These are phyloP conservation scores for Phytophthora tubulina DNA, from an alignment of 352 stramenopile species.

Conservation along the genomic window DNA sequence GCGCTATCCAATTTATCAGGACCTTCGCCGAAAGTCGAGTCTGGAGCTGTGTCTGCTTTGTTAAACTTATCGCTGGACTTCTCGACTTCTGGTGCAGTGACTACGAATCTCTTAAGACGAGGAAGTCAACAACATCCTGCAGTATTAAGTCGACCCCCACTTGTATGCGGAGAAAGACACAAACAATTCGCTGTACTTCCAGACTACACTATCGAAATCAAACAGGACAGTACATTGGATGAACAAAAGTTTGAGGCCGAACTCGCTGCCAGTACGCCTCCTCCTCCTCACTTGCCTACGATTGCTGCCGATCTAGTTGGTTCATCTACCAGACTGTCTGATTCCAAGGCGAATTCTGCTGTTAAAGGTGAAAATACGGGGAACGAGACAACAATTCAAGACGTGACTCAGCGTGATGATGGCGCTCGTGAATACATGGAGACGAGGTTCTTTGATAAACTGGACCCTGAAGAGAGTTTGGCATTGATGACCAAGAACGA, in stretches of 20 bases:
- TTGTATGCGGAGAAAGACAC: constrained; percentile 55
- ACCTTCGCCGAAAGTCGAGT: constrained; percentile 76
- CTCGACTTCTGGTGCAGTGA: background rate
- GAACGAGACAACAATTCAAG: background rate
- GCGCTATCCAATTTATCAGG: constrained; percentile 78
- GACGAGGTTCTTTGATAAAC: constrained; percentile 35
- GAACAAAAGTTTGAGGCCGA: constrained; percentile 66
- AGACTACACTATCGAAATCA: constrained; percentile 37
- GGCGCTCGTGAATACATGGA: constrained; percentile 19
- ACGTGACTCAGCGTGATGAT: constrained; percentile 13
- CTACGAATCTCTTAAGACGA: constrained; percentile 6
- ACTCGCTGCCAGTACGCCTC: constrained; percentile 58
- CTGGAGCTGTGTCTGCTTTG: constrained; percentile 67
- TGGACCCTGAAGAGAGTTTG: constrained; percentile 43
- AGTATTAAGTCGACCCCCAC: constrained; percentile 50
- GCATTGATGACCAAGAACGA: constrained; percentile 32
- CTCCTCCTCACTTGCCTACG: constrained; percentile 56
- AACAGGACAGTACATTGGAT: constrained; percentile 14
- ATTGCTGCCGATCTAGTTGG: constrained; percentile 51
- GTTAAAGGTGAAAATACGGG: constrained; percentile 19
- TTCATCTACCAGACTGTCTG: constrained; percentile 1
- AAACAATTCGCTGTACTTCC: constrained; percentile 56
- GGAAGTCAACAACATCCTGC: constrained; percentile 20
- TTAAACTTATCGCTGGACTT: constrained; percentile 59
- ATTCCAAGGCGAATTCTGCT: background rate